Base-by-base conservation (phyloP, 2,329 filamentous ascomycete species). In the Colletotrichum magnum region DNA sequence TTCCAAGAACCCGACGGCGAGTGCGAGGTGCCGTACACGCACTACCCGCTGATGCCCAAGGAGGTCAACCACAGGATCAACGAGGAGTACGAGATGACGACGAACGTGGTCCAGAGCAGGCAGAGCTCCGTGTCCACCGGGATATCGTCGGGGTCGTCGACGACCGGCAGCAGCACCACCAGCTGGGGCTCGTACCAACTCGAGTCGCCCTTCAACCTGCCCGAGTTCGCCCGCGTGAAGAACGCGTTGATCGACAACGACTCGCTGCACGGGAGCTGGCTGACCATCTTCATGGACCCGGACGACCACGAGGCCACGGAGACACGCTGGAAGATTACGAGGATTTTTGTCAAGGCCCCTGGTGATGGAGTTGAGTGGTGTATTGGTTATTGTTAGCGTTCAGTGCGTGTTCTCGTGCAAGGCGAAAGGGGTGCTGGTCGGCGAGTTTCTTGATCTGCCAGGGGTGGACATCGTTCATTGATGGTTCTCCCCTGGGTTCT, bases 331-430 rank as follows among this genome's bases (percentile, higher is more conserved):
- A 73, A 75, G 52, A 66, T 78, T 1, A 74, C 63, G 0, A 76
- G 72, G 43, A 75, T 79, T 52, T 79, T 64, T 39, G 54, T 71
- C 1, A 91, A 74, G 24, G 50, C 47, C 18, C 47, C 18, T 24
- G 28, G 24, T 54, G 10, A 39, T 50, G 6, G 18, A 18, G 7
- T 12, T 18, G 18, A 21, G 16, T 26, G 18, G n/a, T 21, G 21
- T 2, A 50, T 5, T 43, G 15, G 15, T 43, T 13, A 10, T 36
- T 36, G 15, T 43, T 12, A 43, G 13, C 16, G 41, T 43, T 13
- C 9, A 43, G 32, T 36, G 10, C 2, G 32, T 36, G 32, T 36
- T 36, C 32, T 36, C 12, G 32, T 9, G 32, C 32, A 36, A 36
- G 32, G 32, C 32, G 32, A 36, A 36, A 12, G 32, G 32, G 28